These are phyloP conservation scores for Syzygium jambos DNA, from an alignment of 345 rosid genomes.

Conservation along the genomic window DNA sequence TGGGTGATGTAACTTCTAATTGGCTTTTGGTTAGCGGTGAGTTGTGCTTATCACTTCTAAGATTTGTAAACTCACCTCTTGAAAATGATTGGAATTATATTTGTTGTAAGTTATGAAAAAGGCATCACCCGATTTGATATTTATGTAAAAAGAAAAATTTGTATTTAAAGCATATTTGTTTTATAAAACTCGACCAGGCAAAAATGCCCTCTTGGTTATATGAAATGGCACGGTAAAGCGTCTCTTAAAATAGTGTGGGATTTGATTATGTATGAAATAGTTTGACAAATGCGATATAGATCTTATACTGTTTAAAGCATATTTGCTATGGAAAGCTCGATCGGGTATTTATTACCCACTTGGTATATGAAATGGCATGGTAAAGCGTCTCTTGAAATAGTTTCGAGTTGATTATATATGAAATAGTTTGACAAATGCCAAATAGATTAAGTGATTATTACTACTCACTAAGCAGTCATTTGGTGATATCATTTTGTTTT, in stretches of 20 bases:
- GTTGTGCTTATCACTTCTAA: background rate
- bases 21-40: background rate
- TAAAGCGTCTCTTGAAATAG: background rate
- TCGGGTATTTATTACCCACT: too few relatives aligned
- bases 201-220: too few relatives aligned
- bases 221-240: background rate
- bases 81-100: too few relatives aligned
- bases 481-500: background rate
- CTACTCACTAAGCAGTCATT: background rate
- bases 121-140: too few relatives aligned
- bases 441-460: background rate
- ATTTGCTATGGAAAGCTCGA: background rate
- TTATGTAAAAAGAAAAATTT: too few relatives aligned
- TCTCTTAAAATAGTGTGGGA: background rate
- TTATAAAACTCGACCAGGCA: too few relatives aligned
- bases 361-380: background rate
- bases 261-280: background rate
- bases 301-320: background rate
- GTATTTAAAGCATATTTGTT: too few relatives aligned
- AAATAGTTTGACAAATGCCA: background rate
- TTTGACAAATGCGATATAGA: background rate
- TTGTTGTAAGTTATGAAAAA: background rate
- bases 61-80: too few relatives aligned
- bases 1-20: background rate
- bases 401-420: background rate